A percentile compares a stretch with the other conserved stretches of the same genome.
Conservation (phyloP, 371 early-diverging fungal genomes). For the Batkoa obscura region DNA sequence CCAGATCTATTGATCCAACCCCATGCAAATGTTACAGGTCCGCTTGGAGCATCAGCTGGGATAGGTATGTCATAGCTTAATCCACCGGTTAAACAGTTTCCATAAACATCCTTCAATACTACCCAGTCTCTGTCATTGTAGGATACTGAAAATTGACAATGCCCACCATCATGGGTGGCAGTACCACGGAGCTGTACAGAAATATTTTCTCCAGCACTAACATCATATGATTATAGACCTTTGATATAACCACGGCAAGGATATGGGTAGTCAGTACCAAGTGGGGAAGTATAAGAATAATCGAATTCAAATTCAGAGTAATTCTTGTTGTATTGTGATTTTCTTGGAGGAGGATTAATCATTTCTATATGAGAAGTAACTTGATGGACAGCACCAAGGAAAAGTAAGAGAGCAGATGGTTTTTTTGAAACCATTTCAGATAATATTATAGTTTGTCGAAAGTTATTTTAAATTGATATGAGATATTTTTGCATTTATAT, state of each 20-base stretch:
- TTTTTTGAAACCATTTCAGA: no score
- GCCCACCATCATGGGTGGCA: slow-evolving; percentile 5
- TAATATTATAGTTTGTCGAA: no score
- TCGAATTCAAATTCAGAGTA: not conserved
- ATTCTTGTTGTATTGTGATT: not conserved
- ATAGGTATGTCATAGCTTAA: slow-evolving; percentile 15
- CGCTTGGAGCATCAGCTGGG: slow-evolving; percentile 17
- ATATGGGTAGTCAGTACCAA: not conserved
- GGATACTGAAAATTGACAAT: slow-evolving; percentile 6
- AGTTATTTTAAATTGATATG: no score
- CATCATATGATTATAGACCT: not conserved
- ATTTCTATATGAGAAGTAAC: not conserved
- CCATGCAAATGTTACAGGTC: slow-evolving; percentile 10
- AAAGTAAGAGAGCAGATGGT: no score
- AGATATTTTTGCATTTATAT: no score
- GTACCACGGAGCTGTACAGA: slow-evolving; percentile 9
- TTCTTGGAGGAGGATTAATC: not conserved
- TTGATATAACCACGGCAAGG: not conserved
- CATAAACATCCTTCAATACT: slow-evolving; percentile 1
- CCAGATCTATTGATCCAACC: slow-evolving; percentile 3
- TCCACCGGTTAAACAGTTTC: not conserved
- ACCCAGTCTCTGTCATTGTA: slow-evolving; percentile 13
- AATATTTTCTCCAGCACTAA: slow-evolving; percentile 15
- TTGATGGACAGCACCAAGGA: no score
- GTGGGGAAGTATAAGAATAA: not conserved